Evolutionary conservation across 2,329 filamentous ascomycete species (phyloP).

Genomic region (Trichothecium sympodiale): DNA sequence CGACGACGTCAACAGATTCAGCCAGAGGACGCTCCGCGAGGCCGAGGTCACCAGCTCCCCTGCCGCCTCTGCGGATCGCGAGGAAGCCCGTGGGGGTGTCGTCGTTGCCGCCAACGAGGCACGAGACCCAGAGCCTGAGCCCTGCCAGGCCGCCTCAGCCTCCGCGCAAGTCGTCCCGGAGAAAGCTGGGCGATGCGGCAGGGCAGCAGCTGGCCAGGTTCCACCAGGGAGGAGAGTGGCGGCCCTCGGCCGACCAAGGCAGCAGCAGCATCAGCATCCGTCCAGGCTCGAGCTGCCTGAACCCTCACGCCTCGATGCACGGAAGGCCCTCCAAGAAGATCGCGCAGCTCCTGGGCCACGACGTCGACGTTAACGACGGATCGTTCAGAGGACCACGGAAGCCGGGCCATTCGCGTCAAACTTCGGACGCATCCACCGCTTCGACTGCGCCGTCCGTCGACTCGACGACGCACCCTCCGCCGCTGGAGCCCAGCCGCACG

Average conservation of each 20-base stretch:
- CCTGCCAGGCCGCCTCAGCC: no score
- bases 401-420: background rate
- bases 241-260: background rate
- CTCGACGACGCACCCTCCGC: background rate
- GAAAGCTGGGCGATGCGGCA: background rate
- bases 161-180: no score
- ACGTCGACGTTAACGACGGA: conserved; percentile 17
- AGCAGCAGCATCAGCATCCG: background rate
- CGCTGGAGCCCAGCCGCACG: background rate
- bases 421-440: background rate
- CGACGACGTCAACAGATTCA: no score
- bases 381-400: conserved; percentile 7
- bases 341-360: conserved; percentile 28
- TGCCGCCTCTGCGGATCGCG: no score
- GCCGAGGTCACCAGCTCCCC: no score
- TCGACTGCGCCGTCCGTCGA: background rate
- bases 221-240: background rate
- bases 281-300: background rate
- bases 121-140: no score
- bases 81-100: no score
- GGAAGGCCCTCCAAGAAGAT: conserved; percentile 19
- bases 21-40: no score
- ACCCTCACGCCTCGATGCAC: background rate
- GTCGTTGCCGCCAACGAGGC: no score
- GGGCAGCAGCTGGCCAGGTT: background rate